Evolutionary conservation across 2,329 filamentous ascomycete genomes (phyloP), one percentile per base, ranked within the genome.

Genomic region (Catunica adiposa): DNA sequence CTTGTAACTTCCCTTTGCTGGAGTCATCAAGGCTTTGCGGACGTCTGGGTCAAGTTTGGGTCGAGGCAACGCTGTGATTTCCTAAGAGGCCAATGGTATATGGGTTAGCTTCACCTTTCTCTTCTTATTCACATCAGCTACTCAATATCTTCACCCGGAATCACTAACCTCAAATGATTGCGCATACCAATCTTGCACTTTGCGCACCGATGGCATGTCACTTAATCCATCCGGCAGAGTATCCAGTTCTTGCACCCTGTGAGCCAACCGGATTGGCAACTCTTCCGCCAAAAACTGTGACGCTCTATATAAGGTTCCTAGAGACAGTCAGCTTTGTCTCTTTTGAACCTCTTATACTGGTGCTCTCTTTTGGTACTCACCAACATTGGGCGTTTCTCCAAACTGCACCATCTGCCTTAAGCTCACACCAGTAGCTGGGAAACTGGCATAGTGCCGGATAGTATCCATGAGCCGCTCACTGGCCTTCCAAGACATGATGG

Each of bases 391-490:
- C 68, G 82, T 86, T 73, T 95, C 89, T 66, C 90, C 90, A 69
- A 97, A 97, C 70, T 97, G 90, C 58, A 97, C 90, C 92, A 98
- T 98, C 77, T 98, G 92, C 68, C 92, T 81, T 70, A 98, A 77
- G 68, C 89, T 96, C 64, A 94, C 86, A 65, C 92, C 92, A 14
- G 92, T 98, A 59, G 92, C 92, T 61, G 92, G 92, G 70, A 97
- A 98, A 71, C 82, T 88, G 69, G 89, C 87, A 78, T 96, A 96
- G 73, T 96, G 89, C 70, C 84, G 82, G 83, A 96, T 96, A 75
- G 86, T 95, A 64, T 92, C 85, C 87, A 95, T 92, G 82, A 97
- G 72, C 73, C 80, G 79, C 70, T 89, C 85, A 61, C 86, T 85
- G 68, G 83, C 84, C 75, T 84, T 95, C 90, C 90, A 97, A 75